Evolutionary conservation across 768 basidiomycete species (phyloP).

Genomic region (Stropharia rugosoannulata): DNA sequence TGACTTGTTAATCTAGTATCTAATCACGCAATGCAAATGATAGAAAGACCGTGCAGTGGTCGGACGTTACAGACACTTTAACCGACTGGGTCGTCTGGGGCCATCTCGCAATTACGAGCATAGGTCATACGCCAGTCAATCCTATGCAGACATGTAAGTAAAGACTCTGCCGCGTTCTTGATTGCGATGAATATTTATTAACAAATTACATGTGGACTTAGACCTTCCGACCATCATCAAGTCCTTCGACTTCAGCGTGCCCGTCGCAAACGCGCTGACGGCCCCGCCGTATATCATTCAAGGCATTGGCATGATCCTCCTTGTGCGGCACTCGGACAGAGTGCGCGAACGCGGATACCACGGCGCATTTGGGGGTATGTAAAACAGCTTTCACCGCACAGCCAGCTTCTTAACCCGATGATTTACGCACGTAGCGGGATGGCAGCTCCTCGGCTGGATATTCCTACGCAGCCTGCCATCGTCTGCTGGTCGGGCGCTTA

Average conservation of each 20-base stretch:
- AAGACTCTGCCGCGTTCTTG: not conserved
- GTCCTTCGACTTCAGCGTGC: constrained; percentile 35
- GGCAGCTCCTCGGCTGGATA: constrained; percentile 37
- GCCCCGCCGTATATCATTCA: constrained; percentile 36
- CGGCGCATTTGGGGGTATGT: constrained; percentile 32
- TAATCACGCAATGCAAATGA: not conserved
- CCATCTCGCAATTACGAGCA: constrained; percentile 33
- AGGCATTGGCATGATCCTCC: constrained; percentile 29
- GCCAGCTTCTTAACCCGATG: not conserved
- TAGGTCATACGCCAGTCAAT: constrained; percentile 34
- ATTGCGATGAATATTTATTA: not conserved
- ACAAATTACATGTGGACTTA: constrained; percentile 7
- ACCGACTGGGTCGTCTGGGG: constrained; percentile 36
- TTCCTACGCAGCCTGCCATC: constrained; percentile 30
- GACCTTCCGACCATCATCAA: constrained; percentile 40
- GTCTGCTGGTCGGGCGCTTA: constrained; percentile 24
- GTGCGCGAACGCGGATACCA: constrained; percentile 33
- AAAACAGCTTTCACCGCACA: not conserved
- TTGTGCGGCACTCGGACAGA: constrained; percentile 32
- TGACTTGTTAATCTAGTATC: not conserved
- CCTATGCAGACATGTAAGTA: constrained; percentile 33
- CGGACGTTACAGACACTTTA: constrained; percentile 35
- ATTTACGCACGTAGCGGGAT: constrained; percentile 25
- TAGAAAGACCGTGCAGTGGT: constrained; percentile 31
- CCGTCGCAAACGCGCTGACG: constrained; percentile 35